Percentiles rank a stretch among this genome's conserved stretches.
phyloP scores from a whole-genome alignment of 257 asterid species.

The Ilex aquifolium region DNA sequence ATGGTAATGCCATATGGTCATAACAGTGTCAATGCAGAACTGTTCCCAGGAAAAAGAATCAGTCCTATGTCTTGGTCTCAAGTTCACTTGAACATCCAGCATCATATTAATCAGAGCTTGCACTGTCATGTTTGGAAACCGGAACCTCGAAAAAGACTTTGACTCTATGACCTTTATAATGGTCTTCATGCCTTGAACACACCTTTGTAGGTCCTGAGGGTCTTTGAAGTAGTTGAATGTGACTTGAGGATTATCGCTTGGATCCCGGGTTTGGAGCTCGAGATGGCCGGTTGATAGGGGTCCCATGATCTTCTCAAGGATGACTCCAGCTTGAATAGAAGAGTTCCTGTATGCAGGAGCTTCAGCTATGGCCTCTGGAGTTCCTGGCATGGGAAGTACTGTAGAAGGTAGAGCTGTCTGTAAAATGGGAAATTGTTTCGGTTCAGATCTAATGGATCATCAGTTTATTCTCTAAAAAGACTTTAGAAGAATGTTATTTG shows the following conservation, averaged over 20 bases:
- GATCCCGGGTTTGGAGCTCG: slow-evolving; percentile 48
- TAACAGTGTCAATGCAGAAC: slow-evolving; percentile 61
- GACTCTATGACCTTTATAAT: slow-evolving; percentile 43
- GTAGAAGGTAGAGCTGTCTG: slow-evolving; percentile 26
- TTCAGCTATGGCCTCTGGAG: not conserved
- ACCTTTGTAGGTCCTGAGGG: slow-evolving; percentile 54
- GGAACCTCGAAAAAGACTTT: slow-evolving; percentile 26
- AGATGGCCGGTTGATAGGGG: slow-evolving; percentile 65
- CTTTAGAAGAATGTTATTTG: no score
- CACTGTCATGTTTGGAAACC: slow-evolving; percentile 36
- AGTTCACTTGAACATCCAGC: slow-evolving; percentile 37
- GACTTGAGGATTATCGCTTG: slow-evolving; percentile 60
- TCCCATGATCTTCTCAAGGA: slow-evolving; percentile 53
- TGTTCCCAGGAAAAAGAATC: slow-evolving; percentile 47
- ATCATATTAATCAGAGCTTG: slow-evolving; percentile 29
- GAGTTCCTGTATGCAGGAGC: not conserved
- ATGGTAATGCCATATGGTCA: slow-evolving; percentile 86
- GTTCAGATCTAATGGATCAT: not conserved
- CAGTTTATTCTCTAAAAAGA: not conserved
- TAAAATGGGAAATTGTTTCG: not conserved
- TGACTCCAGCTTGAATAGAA: slow-evolving; percentile 27
- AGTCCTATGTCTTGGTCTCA: slow-evolving; percentile 35
- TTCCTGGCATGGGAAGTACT: not conserved
- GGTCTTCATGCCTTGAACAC: slow-evolving; percentile 56
- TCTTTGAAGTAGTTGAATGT: slow-evolving; percentile 77